Base-by-base conservation (phyloP, 495 filamentous ascomycete species). In the Aspergillus campestris region DNA sequence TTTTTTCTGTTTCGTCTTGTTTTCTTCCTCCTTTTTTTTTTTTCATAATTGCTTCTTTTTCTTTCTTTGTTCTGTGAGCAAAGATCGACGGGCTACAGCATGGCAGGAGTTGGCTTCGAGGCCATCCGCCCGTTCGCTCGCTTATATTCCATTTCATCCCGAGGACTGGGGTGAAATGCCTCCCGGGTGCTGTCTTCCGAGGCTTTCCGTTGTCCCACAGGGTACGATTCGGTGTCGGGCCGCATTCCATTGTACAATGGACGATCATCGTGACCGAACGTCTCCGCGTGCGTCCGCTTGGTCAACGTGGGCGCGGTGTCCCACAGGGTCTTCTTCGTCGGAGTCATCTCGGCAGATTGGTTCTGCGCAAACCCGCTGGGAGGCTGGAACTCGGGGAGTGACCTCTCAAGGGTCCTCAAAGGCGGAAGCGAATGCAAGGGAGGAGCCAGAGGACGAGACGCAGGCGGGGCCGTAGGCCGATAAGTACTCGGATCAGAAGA, bases 241-340 rank as follows among this genome's bases (percentile, higher is more conserved):
- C 77, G 72, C 65, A 71, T 72, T 39, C 74, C 75, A 51, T 79
- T 73, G 38, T 69, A 61, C 37, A 77, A 62, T 5, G 72, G 56
- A 11, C 65, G 60, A 0, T 73, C 65, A 40, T 69, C 61, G 32
- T 55, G 49, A 3, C 67, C 69, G 34, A 73, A 73, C 2, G 66
- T 58, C 32, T 73, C 67, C 38, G 67, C 66, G 41, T 73, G 62
- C 0, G 60, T 55, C 12, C 69, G 62, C 37, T 73, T 73, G 33
- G 56, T 38, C 27, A 61, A 42, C 8, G 48, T 46, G 0, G 54
- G 53, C 7, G 55, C 61, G 0, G 64, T 64, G 6, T 69, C 60
- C 43, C 65, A 72, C 1, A 64, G 45, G 38, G 59, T 51, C n/a
- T 54, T 51, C 41, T 59, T 65, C 11, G 48, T 57, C 11, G 50